These are phyloP conservation scores for Aspergillus flavus DNA, from an alignment of 2,329 filamentous ascomycete species.

Conservation along the genomic window DNA sequence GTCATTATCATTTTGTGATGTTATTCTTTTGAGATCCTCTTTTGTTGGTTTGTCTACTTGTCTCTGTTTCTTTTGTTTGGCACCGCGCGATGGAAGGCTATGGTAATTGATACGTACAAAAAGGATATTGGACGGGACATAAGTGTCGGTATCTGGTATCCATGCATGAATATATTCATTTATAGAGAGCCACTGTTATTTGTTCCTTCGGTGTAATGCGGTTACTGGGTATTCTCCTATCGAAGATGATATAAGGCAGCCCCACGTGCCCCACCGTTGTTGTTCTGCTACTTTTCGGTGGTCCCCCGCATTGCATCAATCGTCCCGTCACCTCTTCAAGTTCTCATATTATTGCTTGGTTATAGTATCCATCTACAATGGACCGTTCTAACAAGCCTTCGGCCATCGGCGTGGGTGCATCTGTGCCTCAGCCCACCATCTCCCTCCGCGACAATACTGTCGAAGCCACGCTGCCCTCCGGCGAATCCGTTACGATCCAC, in stretches of 20 bases:
- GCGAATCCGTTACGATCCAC: slow-evolving; percentile 82
- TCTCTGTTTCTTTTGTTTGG: neutral
- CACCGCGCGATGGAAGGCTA: neutral
- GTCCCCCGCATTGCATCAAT: neutral
- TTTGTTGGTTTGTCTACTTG: neutral
- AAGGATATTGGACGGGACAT: neutral
- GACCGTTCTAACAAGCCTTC: slow-evolving; percentile 84
- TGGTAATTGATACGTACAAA: slow-evolving; percentile 5
- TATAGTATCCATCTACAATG: slow-evolving; percentile 47
- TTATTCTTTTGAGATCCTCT: neutral
- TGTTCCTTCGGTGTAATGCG: too few relatives aligned
- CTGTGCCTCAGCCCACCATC: slow-evolving; percentile 75
- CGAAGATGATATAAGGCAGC: neutral
- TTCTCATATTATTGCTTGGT: neutral
- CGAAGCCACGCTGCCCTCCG: slow-evolving; percentile 77
- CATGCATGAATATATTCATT: slow-evolving; percentile 2
- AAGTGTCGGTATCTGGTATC: neutral
- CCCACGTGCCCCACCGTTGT: slow-evolving; percentile 3
- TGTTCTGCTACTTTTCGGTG: slow-evolving; percentile 2
- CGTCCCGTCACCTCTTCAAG: neutral
- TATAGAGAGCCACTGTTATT: neutral
- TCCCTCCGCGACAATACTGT: slow-evolving; percentile 73
- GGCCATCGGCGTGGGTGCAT: slow-evolving; percentile 73
- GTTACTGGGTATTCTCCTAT: neutral
- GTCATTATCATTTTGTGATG: neutral